Conservation (phyloP, 768 basidiomycete species). For the Trametes coccinea region DNA sequence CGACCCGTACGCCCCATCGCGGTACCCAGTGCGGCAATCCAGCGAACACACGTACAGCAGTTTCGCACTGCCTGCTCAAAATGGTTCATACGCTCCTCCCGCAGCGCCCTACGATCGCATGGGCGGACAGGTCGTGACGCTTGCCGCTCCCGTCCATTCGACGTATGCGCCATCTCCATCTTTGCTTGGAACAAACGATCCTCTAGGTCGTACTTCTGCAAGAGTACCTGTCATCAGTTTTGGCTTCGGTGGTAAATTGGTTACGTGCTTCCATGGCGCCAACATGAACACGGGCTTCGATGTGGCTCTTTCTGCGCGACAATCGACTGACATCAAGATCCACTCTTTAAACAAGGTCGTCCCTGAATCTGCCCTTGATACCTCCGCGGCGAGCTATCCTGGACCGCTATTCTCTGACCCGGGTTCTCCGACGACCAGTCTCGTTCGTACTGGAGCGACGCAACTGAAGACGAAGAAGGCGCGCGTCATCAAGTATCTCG, state of each 20-base stretch:
- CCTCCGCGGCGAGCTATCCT: slow-evolving; percentile 64
- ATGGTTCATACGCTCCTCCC: slow-evolving; percentile 6
- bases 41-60: slow-evolving; percentile 21
- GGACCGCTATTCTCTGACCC: slow-evolving; percentile 86
- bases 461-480: slow-evolving; percentile 84
- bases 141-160: slow-evolving; percentile 42
- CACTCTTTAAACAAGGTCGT: slow-evolving; percentile 68
- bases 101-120: slow-evolving; percentile 12
- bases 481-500: slow-evolving; percentile 74
- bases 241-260: slow-evolving; percentile 90
- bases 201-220: slow-evolving; percentile 69
- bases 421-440: slow-evolving; percentile 58
- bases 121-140: slow-evolving; percentile 26
- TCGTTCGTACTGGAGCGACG: slow-evolving; percentile 64
- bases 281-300: slow-evolving; percentile 74
- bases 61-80: slow-evolving; percentile 12
- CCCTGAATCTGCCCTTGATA: slow-evolving; percentile 61
- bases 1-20: slow-evolving; percentile 40
- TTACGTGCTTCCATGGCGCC: slow-evolving; percentile 81
- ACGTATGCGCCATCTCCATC: slow-evolving; percentile 87
- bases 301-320: slow-evolving; percentile 70
- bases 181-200: slow-evolving; percentile 78
- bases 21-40: slow-evolving; percentile 21
- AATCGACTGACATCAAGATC: slow-evolving; percentile 68
- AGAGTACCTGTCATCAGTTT: slow-evolving; percentile 83